Percentiles rank a stretch among this genome's conserved stretches.
phyloP scores from a whole-genome alignment of 1,284 basidiomycete genomes.

The Ceratobasidium sp. region DNA sequence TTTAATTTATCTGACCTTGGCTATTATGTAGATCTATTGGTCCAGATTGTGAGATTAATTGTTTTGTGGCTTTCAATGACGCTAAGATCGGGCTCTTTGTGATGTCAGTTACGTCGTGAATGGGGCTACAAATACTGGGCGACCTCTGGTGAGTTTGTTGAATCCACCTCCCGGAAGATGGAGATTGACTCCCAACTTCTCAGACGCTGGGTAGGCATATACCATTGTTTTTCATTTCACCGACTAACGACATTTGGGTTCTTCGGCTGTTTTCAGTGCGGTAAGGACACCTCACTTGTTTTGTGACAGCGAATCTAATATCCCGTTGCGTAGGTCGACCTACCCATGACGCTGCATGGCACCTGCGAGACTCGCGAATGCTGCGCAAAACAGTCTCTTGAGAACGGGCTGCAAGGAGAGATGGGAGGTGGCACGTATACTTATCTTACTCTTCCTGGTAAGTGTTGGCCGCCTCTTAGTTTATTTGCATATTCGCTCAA shows the following conservation, averaged over 20 bases:
- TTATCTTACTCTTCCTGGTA: conserved; percentile 72
- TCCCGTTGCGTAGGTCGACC: conserved; percentile 59
- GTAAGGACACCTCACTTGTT: background rate
- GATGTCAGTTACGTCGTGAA: conserved; percentile 69
- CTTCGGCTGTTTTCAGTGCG: background rate
- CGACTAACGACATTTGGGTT: background rate
- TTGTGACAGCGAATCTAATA: conserved; percentile 19
- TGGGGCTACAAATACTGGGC: conserved; percentile 77
- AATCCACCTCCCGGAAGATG: background rate
- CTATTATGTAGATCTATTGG: conserved; percentile 63
- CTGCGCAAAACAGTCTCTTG: conserved; percentile 69
- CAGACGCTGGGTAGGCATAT: conserved; percentile 64
- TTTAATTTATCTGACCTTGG: conserved; percentile 18
- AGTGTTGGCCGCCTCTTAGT: conserved; percentile 19
- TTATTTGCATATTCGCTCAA: background rate
- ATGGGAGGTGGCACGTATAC: conserved; percentile 79
- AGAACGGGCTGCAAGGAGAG: conserved; percentile 72
- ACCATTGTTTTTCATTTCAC: background rate
- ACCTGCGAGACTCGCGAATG: conserved; percentile 73
- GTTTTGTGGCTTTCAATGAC: too few species aligned
- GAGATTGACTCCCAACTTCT: conserved; percentile 25
- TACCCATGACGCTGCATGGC: conserved; percentile 68
- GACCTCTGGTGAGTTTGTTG: conserved; percentile 54
- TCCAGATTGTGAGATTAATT: conserved; percentile 65
- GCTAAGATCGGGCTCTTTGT: too few species aligned